Evolutionary conservation across 192 early-diverging fungal genomes (phyloP), one percentile per base, ranked within the genome.

Genomic region (Mortierella hygrophila): DNA sequence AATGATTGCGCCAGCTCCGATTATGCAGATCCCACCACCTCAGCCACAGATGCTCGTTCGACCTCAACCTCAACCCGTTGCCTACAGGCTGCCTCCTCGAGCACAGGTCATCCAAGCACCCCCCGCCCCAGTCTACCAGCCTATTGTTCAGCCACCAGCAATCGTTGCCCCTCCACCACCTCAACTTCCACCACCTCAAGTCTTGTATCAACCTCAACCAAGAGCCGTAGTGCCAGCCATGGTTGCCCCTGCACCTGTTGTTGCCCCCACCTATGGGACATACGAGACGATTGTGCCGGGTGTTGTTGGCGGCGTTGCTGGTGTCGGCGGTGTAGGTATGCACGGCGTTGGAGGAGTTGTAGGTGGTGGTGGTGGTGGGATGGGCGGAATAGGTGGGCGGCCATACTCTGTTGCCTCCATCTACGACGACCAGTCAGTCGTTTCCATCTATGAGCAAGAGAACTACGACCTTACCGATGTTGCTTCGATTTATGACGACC

Each of bases 261-360:
- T 63, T 10, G 76, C 35, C 7, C 82, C 82, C 0, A 71, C 35
- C 18, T 82, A 82, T 74, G 81, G 81, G 3, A 77, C 81, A 10
- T 82, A 82, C 38, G 81, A 82, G 38, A 82, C 81, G 1, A 77
- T 82, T 13, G 81, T 82, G 26, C 81, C 81, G 65, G 81, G 75
- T 4, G 71, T 47, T 20, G 20, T 69, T 10, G 38, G 26, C 13
- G 75, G 11, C 5, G 11, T 70, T 8, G 29, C 18, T n/a, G 75
- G 11, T 11, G 21, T 70, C 18, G 29, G 11, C 35, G 72, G 79
- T 13, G 60, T 65, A n/a, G 55, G 55, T 23, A 60, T 60, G 23
- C 55, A n/a, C n/a, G 55, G 55, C 6, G 26, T 63, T 0, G 60
- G 60, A 60, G 57, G 57, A 15, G 60, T n/a, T n/a, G 55, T 10